Evolutionary conservation across 352 stramenopile species (phyloP), one percentile per base, ranked within the genome.

Genomic region (Phytophthora fragariae): DNA sequence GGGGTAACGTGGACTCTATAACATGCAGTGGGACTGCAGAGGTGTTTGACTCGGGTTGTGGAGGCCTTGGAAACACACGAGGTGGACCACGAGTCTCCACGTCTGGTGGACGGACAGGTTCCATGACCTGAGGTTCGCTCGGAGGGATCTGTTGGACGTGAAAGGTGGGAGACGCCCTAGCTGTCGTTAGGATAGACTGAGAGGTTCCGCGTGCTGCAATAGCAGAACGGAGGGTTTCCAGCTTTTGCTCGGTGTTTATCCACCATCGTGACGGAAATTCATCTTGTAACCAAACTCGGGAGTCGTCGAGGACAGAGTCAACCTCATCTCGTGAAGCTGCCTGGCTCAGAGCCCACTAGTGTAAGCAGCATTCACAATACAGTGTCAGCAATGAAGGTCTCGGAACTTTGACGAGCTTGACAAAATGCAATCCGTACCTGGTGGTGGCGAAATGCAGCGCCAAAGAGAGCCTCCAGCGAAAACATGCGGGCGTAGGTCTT

Each of bases 401-500:
- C 2, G 0, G 12, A 44, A 44, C 35, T 15, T 12, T 31, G 35
- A 15, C 9, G 9, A 29, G 19, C 47, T 12, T 27, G 5, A 15
- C 41, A 49, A 29, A 29, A 14, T 54, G 8, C 11, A 7, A 17
- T 41, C 8, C 54, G 44, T 68, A 88, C 81, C 73, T 93, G 85
- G 37, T 92, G 86, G 47, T 90, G 83, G 0, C 82, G 75, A 61
- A 94, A 80, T 37, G 70, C 77, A 33, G 81, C 72, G 0, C 78
- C 81, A 11, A 85, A 74, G 3, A 94, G 74, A n/a, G 75, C 75
- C 47, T 94, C 86, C 17, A 92, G 55, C 49, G 85, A 83, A 27
- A 85, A 93, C 55, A 96, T 59, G 7, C 79, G 77, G 11, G 84
- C 89, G 63, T 86, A 93, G 33, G 73, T 89, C 41, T 72, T 67